Base-by-base conservation (phyloP, 192 early-diverging fungal species). In the Podila minutissima region DNA sequence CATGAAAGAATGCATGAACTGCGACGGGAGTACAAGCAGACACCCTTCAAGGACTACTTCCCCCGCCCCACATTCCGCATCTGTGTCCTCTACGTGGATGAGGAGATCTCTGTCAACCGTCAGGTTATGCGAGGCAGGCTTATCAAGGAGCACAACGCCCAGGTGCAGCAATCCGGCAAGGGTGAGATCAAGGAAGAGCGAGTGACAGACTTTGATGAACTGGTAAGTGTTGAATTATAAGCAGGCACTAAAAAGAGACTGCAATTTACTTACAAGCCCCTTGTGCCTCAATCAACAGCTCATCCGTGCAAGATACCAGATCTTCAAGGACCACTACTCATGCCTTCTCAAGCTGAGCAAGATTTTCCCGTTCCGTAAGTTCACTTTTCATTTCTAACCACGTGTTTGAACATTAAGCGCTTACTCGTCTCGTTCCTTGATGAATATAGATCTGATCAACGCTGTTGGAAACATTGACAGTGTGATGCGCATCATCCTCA, bases 311-410 rank as follows among this genome's bases (percentile, higher is more conserved):
- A 73, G 88, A 62, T 89, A 89, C 51, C 72, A 82, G 29, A 89
- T 89, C 37, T 89, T 89, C 74, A 89, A 86, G 62, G 87, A 86
- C 46, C 88, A 89, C 57, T 89, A 87, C 78, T 86, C 87, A 0
- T 84, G 87, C 12, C 65, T 89, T 1, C 53, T 89, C 12, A 88
- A 85, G 35, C 66, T 89, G 8, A 85, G 83, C 62, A 88, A 89
- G 53, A 86, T 89, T 19, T 89, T 89, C 37, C 88, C 88, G 13
- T 89, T 89, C 69, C 88, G 88, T 88, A 86, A 86, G 88, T 4
- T 41, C 11, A 7, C 41, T 12, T 35, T 46, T 62, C 62, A 17
- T 11, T 62, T 41, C n/a, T 13, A 15, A 15, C 13, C 24, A 19
- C 0, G 0, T 37, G 26, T 32, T 31, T 31, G 20, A 32, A 12